phyloP scores from a whole-genome alignment of 1,284 basidiomycete species.

The Austroboletus olivaceoglutinosus region DNA sequence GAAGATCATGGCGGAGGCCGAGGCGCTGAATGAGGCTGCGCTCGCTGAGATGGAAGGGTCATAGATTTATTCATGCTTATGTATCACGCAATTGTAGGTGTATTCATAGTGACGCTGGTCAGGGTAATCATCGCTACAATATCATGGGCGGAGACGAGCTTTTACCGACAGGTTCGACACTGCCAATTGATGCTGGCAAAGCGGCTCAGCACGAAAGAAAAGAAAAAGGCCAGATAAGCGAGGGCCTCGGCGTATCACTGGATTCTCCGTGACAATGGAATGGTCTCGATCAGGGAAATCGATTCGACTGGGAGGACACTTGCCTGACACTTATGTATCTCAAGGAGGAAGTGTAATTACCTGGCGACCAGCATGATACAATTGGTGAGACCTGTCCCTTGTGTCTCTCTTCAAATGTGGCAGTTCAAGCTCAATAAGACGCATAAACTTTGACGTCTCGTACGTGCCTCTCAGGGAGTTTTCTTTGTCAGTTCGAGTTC shows the following conservation, averaged over 20 bases:
- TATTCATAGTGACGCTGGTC: neutral
- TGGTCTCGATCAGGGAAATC: neutral
- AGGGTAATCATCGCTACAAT: neutral
- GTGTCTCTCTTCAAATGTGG: no score
- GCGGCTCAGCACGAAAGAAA: no score
- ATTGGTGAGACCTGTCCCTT: no score
- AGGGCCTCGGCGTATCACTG: neutral
- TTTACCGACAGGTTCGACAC: no score
- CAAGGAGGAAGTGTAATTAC: no score
- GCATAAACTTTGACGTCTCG: no score
- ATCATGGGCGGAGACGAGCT: neutral
- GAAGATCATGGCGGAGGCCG: slow-evolving; percentile 76
- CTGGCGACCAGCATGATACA: no score
- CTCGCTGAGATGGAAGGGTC: slow-evolving; percentile 58
- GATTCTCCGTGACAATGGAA: neutral
- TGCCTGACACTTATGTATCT: no score
- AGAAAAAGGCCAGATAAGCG: neutral
- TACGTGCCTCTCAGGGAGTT: no score
- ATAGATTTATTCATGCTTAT: slow-evolving; percentile 17
- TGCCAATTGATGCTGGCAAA: neutral
- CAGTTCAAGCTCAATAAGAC: no score
- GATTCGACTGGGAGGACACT: neutral
- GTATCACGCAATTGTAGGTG: slow-evolving; percentile 1
- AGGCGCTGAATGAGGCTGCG: slow-evolving; percentile 74
- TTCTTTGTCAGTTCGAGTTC: no score